These are phyloP conservation scores for Grifola frondosa DNA, from an alignment of 1,284 basidiomycete species.

Conservation along the genomic window DNA sequence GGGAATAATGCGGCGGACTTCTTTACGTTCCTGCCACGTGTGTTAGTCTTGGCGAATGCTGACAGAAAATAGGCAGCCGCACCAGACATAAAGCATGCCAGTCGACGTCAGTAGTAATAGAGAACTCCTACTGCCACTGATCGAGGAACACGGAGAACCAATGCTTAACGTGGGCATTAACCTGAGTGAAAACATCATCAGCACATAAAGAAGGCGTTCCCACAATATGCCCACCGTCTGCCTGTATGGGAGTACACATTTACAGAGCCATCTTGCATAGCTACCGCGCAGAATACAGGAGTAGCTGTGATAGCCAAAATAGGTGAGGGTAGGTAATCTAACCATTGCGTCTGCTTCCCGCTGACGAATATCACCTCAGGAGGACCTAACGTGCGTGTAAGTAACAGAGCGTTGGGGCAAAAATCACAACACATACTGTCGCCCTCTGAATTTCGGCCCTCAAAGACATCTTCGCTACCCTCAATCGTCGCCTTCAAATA, in stretches of 20 bases:
- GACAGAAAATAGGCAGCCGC: conserved; percentile 26
- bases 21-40: conserved; percentile 63
- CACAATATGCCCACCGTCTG: conserved; percentile 52
- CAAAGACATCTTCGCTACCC: conserved; percentile 66
- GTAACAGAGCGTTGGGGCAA: not conserved
- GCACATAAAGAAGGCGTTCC: not conserved
- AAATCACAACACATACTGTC: conserved; percentile 42
- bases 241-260: conserved; percentile 81
- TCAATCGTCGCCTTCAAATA: conserved; percentile 60
- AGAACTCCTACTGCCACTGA: conserved; percentile 63
- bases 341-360: conserved; percentile 76
- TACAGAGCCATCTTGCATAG: conserved; percentile 73
- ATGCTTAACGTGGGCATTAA: conserved; percentile 74
- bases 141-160: conserved; percentile 66
- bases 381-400: conserved; percentile 39
- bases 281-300: conserved; percentile 69
- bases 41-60: conserved; percentile 1
- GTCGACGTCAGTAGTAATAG: conserved; percentile 73
- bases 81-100: conserved; percentile 78
- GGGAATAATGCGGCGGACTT: conserved; percentile 62
- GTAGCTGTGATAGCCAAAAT: conserved; percentile 69
- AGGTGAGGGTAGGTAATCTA: conserved; percentile 81
- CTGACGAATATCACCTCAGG: conserved; percentile 68
- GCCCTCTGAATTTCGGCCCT: conserved; percentile 77
- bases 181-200: conserved; percentile 38